phyloP scores from a whole-genome alignment of 306 rosid species.

The Fragaria vesca region DNA sequence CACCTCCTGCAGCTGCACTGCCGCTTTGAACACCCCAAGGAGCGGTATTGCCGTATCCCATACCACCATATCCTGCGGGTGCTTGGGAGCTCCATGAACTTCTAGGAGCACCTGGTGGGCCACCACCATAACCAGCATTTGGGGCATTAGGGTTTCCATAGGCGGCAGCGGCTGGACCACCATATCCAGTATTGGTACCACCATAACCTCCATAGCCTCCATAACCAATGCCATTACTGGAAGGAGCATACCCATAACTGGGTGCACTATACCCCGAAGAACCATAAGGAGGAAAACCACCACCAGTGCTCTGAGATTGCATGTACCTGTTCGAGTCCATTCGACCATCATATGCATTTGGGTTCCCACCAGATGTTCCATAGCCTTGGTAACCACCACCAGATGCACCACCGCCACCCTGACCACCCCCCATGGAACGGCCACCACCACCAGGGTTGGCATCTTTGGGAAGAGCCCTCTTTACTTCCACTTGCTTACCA shows the following conservation, averaged over 20 bases:
- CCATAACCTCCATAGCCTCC: conserved; percentile 85
- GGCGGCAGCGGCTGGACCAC: conserved; percentile 80
- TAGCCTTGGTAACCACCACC: conserved; percentile 87
- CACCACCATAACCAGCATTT: conserved; percentile 79
- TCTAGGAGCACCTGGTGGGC: conserved; percentile 85
- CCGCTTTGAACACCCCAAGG: conserved; percentile 81
- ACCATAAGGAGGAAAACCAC: conserved; percentile 88
- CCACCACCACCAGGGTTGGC: conserved; percentile 91
- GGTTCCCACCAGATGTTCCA: conserved; percentile 83
- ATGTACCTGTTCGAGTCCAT: conserved; percentile 90
- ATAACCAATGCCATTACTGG: conserved; percentile 79
- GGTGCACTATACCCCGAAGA: conserved; percentile 76
- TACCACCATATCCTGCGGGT: conserved; percentile 87
- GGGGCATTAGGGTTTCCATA: conserved; percentile 90
- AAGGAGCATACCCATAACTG: conserved; percentile 91
- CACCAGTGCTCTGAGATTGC: conserved; percentile 80
- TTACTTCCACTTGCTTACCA: conserved; percentile 99
- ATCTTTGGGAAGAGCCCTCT: conserved; percentile 99
- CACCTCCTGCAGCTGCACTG: conserved; percentile 65
- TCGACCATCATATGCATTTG: conserved; percentile 81
- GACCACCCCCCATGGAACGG: conserved; percentile 65
- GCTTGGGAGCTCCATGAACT: conserved; percentile 88
- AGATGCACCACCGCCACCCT: conserved; percentile 48
- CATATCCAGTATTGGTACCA: conserved; percentile 76
- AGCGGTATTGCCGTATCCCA: conserved; percentile 87